Conservation (phyloP, 176 grass and related monocot species). For the Chrysopogon serrulatus region DNA sequence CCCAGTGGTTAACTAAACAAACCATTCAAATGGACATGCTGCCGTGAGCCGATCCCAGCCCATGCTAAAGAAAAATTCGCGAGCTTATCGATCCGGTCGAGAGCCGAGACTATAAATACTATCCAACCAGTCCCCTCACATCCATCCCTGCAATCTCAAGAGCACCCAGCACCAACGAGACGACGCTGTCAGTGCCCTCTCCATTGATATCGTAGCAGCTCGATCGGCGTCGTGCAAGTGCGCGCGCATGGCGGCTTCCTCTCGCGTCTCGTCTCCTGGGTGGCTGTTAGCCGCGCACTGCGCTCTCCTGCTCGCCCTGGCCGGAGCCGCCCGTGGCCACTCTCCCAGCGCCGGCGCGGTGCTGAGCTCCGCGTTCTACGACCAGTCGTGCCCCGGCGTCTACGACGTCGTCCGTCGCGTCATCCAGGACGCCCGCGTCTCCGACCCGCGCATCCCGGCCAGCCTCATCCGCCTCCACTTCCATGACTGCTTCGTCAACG, state of each 20-base stretch:
- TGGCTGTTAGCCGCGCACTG: neutral
- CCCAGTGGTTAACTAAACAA: neutral
- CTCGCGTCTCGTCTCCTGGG: neutral
- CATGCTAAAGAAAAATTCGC: neutral
- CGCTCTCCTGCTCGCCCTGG: neutral
- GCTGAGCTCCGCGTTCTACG: constrained; percentile 22
- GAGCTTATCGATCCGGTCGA: neutral
- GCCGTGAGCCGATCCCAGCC: neutral
- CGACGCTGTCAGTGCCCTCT: too few species aligned
- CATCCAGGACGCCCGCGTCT: neutral
- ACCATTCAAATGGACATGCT: neutral
- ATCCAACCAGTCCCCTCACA: neutral
- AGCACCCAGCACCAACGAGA: neutral
- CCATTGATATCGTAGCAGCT: too few species aligned
- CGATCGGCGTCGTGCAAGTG: neutral
- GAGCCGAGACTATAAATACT: neutral
- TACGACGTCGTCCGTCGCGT: constrained; percentile 14
- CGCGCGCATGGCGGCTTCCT: neutral
- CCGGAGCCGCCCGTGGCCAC: neutral
- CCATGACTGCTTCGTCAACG: constrained; percentile 36
- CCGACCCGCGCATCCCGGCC: constrained; percentile 27
- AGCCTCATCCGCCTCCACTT: constrained; percentile 27
- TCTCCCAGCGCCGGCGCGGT: neutral
- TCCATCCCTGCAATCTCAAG: neutral
- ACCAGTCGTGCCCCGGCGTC: neutral